Conservation (phyloP, 257 asterid species). For the Orobanche coerulescens region DNA sequence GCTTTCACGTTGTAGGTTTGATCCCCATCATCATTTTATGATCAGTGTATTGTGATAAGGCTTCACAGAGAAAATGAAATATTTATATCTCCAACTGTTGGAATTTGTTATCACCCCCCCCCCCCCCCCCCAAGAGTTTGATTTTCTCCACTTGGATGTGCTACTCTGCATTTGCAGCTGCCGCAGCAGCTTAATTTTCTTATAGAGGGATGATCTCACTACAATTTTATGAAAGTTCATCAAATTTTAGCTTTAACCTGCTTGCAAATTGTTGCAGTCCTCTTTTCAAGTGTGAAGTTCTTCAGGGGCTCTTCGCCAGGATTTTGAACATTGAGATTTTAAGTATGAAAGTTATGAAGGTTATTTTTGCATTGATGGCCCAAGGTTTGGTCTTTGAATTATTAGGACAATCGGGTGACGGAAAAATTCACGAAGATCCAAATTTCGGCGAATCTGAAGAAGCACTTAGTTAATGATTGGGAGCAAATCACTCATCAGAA, state of each 20-base stretch:
- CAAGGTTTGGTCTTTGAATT: constrained; percentile 21
- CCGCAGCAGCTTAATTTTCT: not conserved
- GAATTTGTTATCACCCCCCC: not conserved
- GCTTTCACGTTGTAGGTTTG: not conserved
- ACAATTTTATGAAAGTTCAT: not conserved
- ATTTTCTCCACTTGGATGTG: not conserved
- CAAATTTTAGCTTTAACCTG: constrained; percentile 1
- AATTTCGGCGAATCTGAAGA: constrained; percentile 67
- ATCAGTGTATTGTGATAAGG: not conserved
- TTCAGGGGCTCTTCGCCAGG: not conserved
- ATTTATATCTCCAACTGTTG: constrained; percentile 1
- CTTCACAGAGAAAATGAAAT: not conserved
- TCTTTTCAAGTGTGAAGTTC: constrained; percentile 2
- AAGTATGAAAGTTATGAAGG: not conserved
- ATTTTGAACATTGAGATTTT: constrained; percentile 1
- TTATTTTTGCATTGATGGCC: constrained; percentile 12
- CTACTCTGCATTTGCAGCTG: constrained; percentile 15
- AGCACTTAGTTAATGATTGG: constrained; percentile 78
- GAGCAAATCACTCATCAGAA: constrained; percentile 72
- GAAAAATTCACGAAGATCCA: constrained; percentile 64
- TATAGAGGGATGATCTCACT: not conserved
- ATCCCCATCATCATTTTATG: not conserved
- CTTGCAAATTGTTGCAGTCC: constrained; percentile 1
- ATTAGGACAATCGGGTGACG: constrained; percentile 40
- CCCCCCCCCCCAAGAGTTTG: not conserved